Percentiles rank a stretch among this genome's conserved stretches.
These are phyloP conservation scores for Trametes villosa DNA, from an alignment of 768 basidiomycete genomes.

Conservation along the genomic window DNA sequence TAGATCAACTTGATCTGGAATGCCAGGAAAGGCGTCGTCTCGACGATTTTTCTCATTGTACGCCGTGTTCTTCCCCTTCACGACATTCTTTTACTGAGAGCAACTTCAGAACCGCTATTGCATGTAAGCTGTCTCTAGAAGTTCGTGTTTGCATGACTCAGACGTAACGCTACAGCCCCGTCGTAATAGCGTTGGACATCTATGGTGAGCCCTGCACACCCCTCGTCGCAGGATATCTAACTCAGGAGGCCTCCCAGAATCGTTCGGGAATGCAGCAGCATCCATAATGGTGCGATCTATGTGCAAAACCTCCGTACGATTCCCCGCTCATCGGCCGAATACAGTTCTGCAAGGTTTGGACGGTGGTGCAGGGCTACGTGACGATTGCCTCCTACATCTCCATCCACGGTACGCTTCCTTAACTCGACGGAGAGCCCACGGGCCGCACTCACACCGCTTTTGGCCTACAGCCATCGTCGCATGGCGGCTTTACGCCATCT, in stretches of 20 bases:
- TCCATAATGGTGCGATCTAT: constrained; percentile 19
- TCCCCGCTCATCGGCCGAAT: not conserved
- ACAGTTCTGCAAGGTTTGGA: constrained; percentile 35
- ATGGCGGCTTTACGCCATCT: constrained; percentile 31
- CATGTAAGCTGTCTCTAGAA: constrained; percentile 23
- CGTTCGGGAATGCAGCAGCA: constrained; percentile 22
- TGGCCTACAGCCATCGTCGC: constrained; percentile 30
- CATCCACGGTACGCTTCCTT: constrained; percentile 27
- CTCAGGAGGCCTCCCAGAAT: constrained; percentile 17
- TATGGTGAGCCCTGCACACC: constrained; percentile 24
- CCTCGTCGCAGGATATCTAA: not conserved
- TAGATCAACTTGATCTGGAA: constrained; percentile 33
- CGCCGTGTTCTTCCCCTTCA: constrained; percentile 3
- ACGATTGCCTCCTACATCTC: constrained; percentile 35
- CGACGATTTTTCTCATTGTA: constrained; percentile 32
- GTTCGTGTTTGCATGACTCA: not conserved
- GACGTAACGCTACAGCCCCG: constrained; percentile 19
- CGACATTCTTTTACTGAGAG: not conserved
- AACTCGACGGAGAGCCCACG: not conserved
- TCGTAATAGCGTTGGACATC: constrained; percentile 30
- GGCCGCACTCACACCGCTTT: too few species aligned
- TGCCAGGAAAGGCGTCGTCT: constrained; percentile 29
- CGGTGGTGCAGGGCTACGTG: constrained; percentile 30
- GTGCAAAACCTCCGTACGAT: too few species aligned
- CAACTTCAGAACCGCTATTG: constrained; percentile 33